These are phyloP conservation scores for Ceratocystis cubensis DNA, from an alignment of 2,329 filamentous ascomycete genomes.

Conservation along the genomic window DNA sequence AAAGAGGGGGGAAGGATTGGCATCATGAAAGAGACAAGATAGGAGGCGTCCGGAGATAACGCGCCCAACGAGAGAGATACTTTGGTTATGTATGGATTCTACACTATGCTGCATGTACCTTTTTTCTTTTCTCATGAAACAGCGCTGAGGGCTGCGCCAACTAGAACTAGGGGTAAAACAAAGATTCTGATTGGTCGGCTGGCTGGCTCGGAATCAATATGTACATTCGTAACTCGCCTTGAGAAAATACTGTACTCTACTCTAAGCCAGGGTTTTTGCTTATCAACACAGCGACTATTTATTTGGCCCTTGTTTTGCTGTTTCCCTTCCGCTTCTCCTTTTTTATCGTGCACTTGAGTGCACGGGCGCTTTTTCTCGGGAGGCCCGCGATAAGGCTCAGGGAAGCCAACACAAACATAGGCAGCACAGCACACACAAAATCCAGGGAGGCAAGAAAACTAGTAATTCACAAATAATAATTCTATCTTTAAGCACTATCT, in stretches of 20 bases:
- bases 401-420: not conserved
- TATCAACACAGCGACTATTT: not conserved
- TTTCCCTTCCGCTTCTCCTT: not conserved
- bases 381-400: not conserved
- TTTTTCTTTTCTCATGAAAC: not conserved
- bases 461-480: not conserved
- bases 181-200: not conserved
- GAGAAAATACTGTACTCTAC: not conserved
- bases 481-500: not conserved
- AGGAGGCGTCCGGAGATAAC: not conserved
- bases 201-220: too few species aligned
- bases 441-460: too few species aligned
- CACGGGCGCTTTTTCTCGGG: slow-evolving; percentile 1
- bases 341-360: not conserved
- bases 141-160: not conserved
- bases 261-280: not conserved
- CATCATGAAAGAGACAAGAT: not conserved
- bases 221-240: not conserved
- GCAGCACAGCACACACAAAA: not conserved
- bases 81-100: not conserved
- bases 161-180: not conserved
- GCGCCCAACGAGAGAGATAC: not conserved
- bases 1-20: slow-evolving; percentile 1
- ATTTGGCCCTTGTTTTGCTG: not conserved
- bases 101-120: not conserved